Percentiles rank a stretch among this genome's conserved stretches.
phyloP scores from a whole-genome alignment of 2,329 filamentous ascomycete genomes.

The Trichoderma citrinoviride region DNA sequence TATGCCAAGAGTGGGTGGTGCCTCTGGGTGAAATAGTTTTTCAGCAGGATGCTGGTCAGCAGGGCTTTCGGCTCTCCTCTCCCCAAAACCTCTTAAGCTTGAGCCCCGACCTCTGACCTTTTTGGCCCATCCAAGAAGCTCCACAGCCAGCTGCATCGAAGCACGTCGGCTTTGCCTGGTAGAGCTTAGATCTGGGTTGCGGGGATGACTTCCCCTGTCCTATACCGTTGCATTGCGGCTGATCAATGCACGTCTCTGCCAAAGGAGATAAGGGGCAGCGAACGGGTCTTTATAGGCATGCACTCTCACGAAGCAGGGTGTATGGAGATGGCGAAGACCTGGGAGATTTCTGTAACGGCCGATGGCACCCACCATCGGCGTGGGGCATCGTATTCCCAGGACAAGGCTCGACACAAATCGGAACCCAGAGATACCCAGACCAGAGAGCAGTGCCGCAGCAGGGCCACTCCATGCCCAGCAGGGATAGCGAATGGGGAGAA shows the following conservation, averaged over 20 bases:
- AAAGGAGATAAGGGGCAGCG: conserved; percentile 4
- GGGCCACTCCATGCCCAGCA: background rate
- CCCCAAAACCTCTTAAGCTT: background rate
- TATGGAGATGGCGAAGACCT: too few species aligned
- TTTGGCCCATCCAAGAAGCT: background rate
- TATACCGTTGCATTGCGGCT: conserved; percentile 12
- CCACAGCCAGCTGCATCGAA: conserved; percentile 10
- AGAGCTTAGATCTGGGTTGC: conserved; percentile 15
- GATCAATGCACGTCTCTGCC: background rate
- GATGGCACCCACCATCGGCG: background rate
- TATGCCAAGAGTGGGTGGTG: background rate
- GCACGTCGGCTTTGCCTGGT: background rate
- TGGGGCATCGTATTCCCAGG: background rate
- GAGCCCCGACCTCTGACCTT: background rate
- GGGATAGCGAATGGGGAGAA: background rate
- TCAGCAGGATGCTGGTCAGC: background rate
- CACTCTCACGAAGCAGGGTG: background rate
- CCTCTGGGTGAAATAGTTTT: background rate
- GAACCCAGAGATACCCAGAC: background rate
- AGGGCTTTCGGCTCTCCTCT: background rate
- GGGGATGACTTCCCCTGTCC: conserved; percentile 3
- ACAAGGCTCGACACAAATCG: background rate
- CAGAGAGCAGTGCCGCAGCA: background rate
- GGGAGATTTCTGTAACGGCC: background rate
- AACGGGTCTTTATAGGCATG: background rate